Base-by-base conservation (phyloP, 2,329 filamentous ascomycete species). In the Xylariaceae sp. region DNA sequence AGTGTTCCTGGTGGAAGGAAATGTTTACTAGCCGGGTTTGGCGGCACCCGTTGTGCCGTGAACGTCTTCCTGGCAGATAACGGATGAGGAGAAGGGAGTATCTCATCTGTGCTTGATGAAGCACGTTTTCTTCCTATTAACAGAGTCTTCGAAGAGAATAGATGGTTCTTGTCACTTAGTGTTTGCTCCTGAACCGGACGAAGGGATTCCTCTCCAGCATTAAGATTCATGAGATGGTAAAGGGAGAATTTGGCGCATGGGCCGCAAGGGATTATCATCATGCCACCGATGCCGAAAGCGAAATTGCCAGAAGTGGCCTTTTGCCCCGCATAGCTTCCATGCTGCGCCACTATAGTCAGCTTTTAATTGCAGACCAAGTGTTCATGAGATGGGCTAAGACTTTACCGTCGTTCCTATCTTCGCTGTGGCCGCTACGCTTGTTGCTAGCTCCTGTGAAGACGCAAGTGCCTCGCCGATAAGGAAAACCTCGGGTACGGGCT, bases 301-400 rank as follows among this genome's bases (percentile, higher is more conserved):
- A 84, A 77, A 56, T 84, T 84, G 0, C 82, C 82, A 0, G 76
- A 73, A 0, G 80, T 84, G 0, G 80, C 81, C n/a, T 79, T 77
- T 63, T 84, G 81, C 0, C 76, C 75, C 0, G 73, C 69, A 51
- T 84, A 84, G 0, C 77, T 73, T 0, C 70, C 76, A 58, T 85
- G 82, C 44, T 69, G 28, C 8, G 9, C 11, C 16, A 23, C 8
- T 19, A 29, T 54, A 24, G 34, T 63, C 45, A 61, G 26, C 26
- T 5, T 6, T 50, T 12, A 9, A 43, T 16, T 24, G 5, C 14
- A 36, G 6, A n/a, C 34, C 6, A 1, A 7, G 19, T 33, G 16
- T 37, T 2, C 21, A 16, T 2, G n/a, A 33, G 14, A 3, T 6
- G 21, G 8, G 58, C 66, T 62, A 17, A 14, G 24, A 24, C 8